These are phyloP conservation scores for Zalaria sp. DNA, from an alignment of 2,329 filamentous ascomycete genomes.

Conservation along the genomic window DNA sequence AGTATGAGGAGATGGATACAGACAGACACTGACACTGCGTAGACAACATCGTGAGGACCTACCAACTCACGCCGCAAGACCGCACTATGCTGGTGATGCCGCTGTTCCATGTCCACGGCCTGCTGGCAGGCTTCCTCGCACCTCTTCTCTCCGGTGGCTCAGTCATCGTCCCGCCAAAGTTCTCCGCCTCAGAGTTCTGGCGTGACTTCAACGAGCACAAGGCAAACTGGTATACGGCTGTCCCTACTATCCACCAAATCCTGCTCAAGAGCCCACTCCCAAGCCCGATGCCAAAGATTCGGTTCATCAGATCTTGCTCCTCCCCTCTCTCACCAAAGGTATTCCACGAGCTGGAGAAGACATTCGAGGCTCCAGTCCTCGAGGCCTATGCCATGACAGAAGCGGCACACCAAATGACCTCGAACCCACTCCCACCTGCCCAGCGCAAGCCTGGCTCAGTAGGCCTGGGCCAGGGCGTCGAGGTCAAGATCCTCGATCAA, in stretches of 20 bases:
- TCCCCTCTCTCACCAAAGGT: slow-evolving; percentile 70
- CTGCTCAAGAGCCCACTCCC: slow-evolving; percentile 61
- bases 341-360: slow-evolving; percentile 64
- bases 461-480: slow-evolving; percentile 70
- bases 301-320: slow-evolving; percentile 80
- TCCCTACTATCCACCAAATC: slow-evolving; percentile 88
- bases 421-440: slow-evolving; percentile 45
- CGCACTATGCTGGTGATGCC: slow-evolving; percentile 83
- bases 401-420: slow-evolving; percentile 75
- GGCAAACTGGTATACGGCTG: slow-evolving; percentile 85
- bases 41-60: slow-evolving; percentile 65
- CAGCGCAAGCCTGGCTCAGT: slow-evolving; percentile 72
- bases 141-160: slow-evolving; percentile 64
- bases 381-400: slow-evolving; percentile 93
- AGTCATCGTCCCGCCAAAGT: slow-evolving; percentile 62
- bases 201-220: slow-evolving; percentile 55
- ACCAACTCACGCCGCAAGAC: slow-evolving; percentile 55
- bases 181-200: slow-evolving; percentile 79
- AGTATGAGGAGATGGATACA: not conserved
- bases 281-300: slow-evolving; percentile 54
- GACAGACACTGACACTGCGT: not conserved
- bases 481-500: slow-evolving; percentile 62
- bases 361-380: slow-evolving; percentile 65
- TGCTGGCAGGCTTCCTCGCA: slow-evolving; percentile 68
- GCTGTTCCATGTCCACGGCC: slow-evolving; percentile 80